Evolutionary conservation across 805 yeast genomes (phyloP).

Genomic region (Candida pseudoglaebosa): DNA sequence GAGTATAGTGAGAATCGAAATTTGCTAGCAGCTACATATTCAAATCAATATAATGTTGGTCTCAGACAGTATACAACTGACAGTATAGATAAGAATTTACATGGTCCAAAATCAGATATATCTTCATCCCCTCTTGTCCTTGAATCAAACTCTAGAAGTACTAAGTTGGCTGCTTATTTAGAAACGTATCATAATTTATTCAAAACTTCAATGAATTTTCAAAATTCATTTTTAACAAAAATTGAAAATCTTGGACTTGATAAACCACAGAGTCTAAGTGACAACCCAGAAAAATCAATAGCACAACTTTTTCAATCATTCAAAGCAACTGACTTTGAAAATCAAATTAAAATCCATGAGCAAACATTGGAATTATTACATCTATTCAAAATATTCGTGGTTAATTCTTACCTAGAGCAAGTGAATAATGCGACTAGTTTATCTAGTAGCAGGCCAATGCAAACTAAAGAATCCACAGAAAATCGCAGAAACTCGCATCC

Average conservation of each 20-base stretch:
- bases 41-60: not conserved
- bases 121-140: not conserved
- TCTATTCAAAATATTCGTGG: not conserved
- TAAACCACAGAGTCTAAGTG: not conserved
- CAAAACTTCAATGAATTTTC: not conserved
- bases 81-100: not conserved
- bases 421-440: not conserved
- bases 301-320: not conserved
- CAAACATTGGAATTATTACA: not conserved
- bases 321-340: conserved; percentile 1
- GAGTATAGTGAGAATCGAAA: not conserved
- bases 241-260: not conserved
- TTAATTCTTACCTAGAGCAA: not conserved
- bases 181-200: not conserved
- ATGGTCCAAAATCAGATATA: too few species aligned
- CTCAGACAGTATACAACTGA: not conserved
- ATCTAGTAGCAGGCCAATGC: not conserved
- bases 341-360: conserved; percentile 1
- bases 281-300: not conserved
- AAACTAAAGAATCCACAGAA: not conserved
- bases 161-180: not conserved
- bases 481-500: conserved; percentile 3
- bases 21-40: not conserved
- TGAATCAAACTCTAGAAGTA: not conserved
- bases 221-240: not conserved